phyloP scores from a whole-genome alignment of 768 basidiomycete species.

The Coprinopsis cinerea region DNA sequence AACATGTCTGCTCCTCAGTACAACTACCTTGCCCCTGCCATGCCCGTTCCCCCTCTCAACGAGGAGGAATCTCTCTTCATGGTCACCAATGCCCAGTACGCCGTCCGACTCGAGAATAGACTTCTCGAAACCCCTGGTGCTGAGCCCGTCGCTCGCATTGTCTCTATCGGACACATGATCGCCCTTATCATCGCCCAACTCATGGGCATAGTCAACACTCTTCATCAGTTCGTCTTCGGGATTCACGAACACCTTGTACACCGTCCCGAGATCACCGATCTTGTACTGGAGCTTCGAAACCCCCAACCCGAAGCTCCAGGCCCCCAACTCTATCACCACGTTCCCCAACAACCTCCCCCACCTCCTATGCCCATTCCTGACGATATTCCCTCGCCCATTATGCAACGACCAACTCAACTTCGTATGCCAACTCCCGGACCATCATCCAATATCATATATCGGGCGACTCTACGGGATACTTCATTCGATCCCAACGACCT shows the following conservation, averaged over 20 bases:
- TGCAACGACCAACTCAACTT: not conserved
- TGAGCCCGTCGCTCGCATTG: not conserved
- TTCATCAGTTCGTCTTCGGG: not conserved
- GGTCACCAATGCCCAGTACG: no score
- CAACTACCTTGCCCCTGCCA: no score
- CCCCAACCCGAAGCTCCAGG: not conserved
- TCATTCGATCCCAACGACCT: no score
- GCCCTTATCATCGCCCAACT: not conserved
- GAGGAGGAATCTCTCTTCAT: no score
- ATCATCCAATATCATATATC: no score
- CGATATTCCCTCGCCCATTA: not conserved
- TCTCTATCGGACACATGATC: not conserved
- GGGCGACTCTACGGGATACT: no score
- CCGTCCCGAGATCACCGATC: not conserved
- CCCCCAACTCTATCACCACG: not conserved
- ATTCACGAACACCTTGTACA: not conserved
- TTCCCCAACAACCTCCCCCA: not conserved
- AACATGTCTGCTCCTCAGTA: no score
- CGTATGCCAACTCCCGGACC: not conserved
- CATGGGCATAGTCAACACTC: not conserved
- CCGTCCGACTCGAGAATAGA: no score
- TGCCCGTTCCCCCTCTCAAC: no score
- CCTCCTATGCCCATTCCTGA: not conserved
- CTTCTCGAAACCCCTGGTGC: no score
- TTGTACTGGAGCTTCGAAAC: not conserved